Evolutionary conservation across 2,329 filamentous ascomycete genomes (phyloP).

Genomic region (Fusarium udum): DNA sequence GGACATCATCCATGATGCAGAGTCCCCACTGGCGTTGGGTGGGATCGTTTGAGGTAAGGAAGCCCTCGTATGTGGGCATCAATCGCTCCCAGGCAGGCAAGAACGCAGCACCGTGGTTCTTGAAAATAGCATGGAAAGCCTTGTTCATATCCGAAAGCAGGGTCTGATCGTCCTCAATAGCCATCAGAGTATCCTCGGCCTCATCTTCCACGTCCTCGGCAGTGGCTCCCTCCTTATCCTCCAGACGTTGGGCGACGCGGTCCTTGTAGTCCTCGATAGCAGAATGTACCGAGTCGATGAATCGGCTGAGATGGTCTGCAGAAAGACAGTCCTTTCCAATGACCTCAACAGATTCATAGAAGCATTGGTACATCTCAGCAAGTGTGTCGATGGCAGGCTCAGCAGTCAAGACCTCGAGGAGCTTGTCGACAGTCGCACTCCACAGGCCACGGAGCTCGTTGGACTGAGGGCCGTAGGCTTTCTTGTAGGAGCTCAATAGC

Average conservation of each 20-base stretch:
- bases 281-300: conserved; percentile 85
- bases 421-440: conserved; percentile 85
- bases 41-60: conserved; percentile 81
- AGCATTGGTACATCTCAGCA: conserved; percentile 99
- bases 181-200: conserved; percentile 84
- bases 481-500: conserved; percentile 92
- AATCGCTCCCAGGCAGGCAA: conserved; percentile 88
- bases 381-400: conserved; percentile 96
- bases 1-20: conserved; percentile 97
- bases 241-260: conserved; percentile 82
- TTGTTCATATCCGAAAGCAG: conserved; percentile 99
- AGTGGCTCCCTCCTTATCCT: conserved; percentile 78
- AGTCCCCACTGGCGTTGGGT: conserved; percentile 99
- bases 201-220: conserved; percentile 91
- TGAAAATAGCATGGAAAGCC: conserved; percentile 98
- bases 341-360: conserved; percentile 97
- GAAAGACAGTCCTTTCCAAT: conserved; percentile 86
- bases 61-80: conserved; percentile 84
- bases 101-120: conserved; percentile 89
- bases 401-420: conserved; percentile 90
- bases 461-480: conserved; percentile 83
- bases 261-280: conserved; percentile 93
- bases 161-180: conserved; percentile 97
- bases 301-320: conserved; percentile 80
- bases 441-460: conserved; percentile 84